These are phyloP conservation scores for Castanea sativa DNA, from an alignment of 306 rosid genomes.

Conservation along the genomic window DNA sequence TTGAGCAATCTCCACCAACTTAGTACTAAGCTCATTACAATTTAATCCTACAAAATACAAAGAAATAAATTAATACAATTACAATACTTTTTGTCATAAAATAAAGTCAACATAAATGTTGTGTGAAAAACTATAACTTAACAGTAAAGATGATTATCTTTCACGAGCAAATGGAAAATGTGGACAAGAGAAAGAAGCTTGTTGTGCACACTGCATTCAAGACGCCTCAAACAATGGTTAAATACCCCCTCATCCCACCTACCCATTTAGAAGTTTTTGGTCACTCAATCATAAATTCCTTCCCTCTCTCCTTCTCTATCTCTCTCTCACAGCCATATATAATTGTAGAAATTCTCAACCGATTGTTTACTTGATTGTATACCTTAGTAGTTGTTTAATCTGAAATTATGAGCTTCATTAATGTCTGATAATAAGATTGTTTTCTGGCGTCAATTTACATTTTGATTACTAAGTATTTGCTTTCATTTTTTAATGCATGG, in stretches of 20 bases:
- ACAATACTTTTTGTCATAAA: too few relatives aligned
- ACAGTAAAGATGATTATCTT: not conserved
- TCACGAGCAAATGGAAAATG: constrained; percentile 24
- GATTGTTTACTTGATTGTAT: not conserved
- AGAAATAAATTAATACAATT: too few relatives aligned
- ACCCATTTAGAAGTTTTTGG: constrained; percentile 20
- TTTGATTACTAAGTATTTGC: not conserved
- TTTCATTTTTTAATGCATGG: not conserved
- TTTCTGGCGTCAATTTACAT: not conserved
- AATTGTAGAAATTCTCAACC: not conserved
- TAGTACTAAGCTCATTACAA: too few relatives aligned
- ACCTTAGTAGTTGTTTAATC: not conserved
- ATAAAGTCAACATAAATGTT: too few relatives aligned
- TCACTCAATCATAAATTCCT: constrained; percentile 25
- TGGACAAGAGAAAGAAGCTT: constrained; percentile 13
- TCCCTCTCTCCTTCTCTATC: not conserved
- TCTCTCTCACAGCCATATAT: not conserved
- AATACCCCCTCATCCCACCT: constrained; percentile 17
- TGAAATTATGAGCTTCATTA: not conserved
- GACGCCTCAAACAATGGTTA: constrained; percentile 20
- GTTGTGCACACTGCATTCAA: not conserved
- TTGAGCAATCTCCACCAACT: too few relatives aligned
- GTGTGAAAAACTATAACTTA: too few relatives aligned
- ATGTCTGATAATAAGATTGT: not conserved
- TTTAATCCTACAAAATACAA: too few relatives aligned